A percentile compares a stretch with the other conserved stretches of the same genome.
These are phyloP conservation scores for Microdochium trichocladiopsis DNA, from an alignment of 2,329 filamentous ascomycete species.

Conservation along the genomic window DNA sequence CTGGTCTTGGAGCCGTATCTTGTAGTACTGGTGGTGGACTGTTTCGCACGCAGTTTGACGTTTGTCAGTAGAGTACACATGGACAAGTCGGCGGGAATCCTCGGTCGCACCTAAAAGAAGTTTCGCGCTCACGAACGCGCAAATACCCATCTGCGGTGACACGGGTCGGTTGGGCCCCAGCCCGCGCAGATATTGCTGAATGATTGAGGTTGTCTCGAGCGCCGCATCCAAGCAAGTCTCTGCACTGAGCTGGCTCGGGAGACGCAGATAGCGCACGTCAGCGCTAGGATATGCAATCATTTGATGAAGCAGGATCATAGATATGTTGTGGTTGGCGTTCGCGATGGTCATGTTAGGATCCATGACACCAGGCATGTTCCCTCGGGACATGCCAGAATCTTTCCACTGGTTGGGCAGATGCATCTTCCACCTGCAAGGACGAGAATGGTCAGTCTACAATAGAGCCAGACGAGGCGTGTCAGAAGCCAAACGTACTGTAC, in stretches of 20 bases:
- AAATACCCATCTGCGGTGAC: neutral
- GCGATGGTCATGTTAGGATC: conserved; percentile 36
- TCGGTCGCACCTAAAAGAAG: neutral
- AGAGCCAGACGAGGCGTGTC: neutral
- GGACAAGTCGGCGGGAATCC: neutral
- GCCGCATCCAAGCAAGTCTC: conserved; percentile 32
- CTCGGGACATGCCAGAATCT: conserved; percentile 29
- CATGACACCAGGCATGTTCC: conserved; percentile 22
- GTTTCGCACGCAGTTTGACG: neutral
- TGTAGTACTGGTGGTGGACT: neutral
- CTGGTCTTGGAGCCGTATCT: neutral
- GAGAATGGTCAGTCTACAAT: neutral
- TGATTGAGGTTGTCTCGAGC: neutral
- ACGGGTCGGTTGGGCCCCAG: neutral
- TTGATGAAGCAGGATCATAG: conserved; percentile 32
- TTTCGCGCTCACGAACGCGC: neutral
- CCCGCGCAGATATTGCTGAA: neutral
- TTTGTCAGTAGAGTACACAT: too few species aligned
- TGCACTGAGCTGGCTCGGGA: conserved; percentile 28
- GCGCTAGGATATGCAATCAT: conserved; percentile 28
- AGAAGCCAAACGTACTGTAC: conserved; percentile 18
- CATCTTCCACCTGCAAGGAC: conserved; percentile 30
- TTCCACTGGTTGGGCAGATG: conserved; percentile 35
- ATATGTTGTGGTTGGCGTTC: conserved; percentile 33
- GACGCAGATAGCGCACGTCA: conserved; percentile 20